These are phyloP conservation scores for Rheum nobile DNA, from an alignment of 148 eudicot species.

Conservation along the genomic window DNA sequence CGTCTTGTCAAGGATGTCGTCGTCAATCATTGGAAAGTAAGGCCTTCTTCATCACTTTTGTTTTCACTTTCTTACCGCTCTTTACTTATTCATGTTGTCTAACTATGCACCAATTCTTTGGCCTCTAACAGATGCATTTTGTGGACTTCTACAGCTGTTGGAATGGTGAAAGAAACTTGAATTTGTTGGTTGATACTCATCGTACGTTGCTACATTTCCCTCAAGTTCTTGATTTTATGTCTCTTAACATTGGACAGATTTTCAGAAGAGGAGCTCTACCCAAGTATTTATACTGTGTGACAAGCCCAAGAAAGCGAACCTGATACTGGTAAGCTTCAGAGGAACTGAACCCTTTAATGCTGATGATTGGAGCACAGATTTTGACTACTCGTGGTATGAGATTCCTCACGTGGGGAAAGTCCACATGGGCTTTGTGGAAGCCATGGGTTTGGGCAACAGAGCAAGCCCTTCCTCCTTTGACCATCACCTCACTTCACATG, in stretches of 20 bases:
- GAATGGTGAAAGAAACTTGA: slow-evolving; percentile 39
- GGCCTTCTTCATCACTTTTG: not conserved
- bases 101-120: not conserved
- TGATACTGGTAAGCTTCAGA: slow-evolving; percentile 46
- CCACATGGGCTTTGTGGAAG: slow-evolving; percentile 63
- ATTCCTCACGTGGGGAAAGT: slow-evolving; percentile 37
- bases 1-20: slow-evolving; percentile 20
- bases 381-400: slow-evolving; percentile 54
- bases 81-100: not conserved
- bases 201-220: not conserved
- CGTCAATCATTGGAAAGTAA: slow-evolving; percentile 44
- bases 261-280: slow-evolving; percentile 26
- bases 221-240: not conserved
- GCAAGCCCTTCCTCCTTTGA: not conserved
- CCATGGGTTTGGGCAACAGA: slow-evolving; percentile 45
- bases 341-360: slow-evolving; percentile 60
- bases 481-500: not conserved
- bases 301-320: slow-evolving; percentile 17
- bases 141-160: slow-evolving; percentile 44
- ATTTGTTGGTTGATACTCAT: not conserved
- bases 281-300: slow-evolving; percentile 47
- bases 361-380: slow-evolving; percentile 56
- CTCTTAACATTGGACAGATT: slow-evolving; percentile 25
- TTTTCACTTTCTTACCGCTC: not conserved
- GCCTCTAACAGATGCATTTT: slow-evolving; percentile 53